A percentile compares a stretch with the other conserved stretches of the same genome.
These are phyloP conservation scores for Danielia reshetovae DNA, from an alignment of 805 yeast species.

Conservation along the genomic window DNA sequence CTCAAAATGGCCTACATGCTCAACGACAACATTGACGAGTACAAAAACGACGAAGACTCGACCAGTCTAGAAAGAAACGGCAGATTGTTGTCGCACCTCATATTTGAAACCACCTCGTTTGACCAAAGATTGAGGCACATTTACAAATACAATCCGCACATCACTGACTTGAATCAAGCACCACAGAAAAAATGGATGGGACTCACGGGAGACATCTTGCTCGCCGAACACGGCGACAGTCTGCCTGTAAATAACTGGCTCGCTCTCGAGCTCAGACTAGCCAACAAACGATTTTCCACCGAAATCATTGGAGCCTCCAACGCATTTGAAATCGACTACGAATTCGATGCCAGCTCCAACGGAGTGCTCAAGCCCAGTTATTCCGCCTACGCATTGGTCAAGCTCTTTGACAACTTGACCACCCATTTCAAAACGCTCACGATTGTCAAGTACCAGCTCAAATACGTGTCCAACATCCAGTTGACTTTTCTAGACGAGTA, in stretches of 20 bases:
- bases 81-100: constrained; percentile 51
- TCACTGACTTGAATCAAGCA: constrained; percentile 13
- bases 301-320: constrained; percentile 46
- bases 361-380: constrained; percentile 48
- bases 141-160: constrained; percentile 46
- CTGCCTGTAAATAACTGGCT: constrained; percentile 45
- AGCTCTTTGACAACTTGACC: constrained; percentile 54
- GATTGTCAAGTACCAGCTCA: constrained; percentile 46
- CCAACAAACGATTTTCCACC: constrained; percentile 43
- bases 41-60: constrained; percentile 13
- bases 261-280: constrained; percentile 47
- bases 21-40: constrained; percentile 21
- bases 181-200: constrained; percentile 45
- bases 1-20: constrained; percentile 16
- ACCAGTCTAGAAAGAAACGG: constrained; percentile 35
- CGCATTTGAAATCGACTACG: constrained; percentile 59
- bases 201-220: constrained; percentile 37
- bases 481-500: constrained; percentile 52
- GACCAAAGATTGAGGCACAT: constrained; percentile 46
- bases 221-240: constrained; percentile 31
- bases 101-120: constrained; percentile 54
- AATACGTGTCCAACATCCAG: constrained; percentile 57
- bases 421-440: constrained; percentile 50
- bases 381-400: constrained; percentile 54
- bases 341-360: constrained; percentile 26